phyloP scores from a whole-genome alignment of 1,284 basidiomycete species.

The Cryptococcus neoformans region DNA sequence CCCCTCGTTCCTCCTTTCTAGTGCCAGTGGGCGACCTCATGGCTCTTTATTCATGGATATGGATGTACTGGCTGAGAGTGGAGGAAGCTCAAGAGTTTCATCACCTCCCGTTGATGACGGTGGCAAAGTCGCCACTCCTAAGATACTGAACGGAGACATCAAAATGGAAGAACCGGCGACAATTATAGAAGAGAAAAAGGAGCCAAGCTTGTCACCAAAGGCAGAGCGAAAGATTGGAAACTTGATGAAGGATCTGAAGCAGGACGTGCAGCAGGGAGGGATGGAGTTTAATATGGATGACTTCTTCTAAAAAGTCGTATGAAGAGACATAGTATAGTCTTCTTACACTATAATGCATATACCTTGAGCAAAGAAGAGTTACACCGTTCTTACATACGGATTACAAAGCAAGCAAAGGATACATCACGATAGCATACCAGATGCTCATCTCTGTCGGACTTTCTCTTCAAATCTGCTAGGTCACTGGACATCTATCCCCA shows the following conservation, averaged over 20 bases:
- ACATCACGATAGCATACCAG: not conserved
- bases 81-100: constrained; percentile 2
- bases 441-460: not conserved
- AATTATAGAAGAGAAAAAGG: constrained; percentile 54
- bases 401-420: no score
- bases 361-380: no score
- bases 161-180: constrained; percentile 3
- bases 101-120: not conserved
- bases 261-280: constrained; percentile 47
- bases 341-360: no score
- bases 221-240: constrained; percentile 64
- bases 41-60: constrained; percentile 63
- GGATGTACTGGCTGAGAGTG: constrained; percentile 59
- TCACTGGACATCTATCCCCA: constrained; percentile 11
- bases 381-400: no score
- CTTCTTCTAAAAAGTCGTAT: constrained; percentile 35
- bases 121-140: not conserved
- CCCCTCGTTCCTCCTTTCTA: constrained; percentile 57
- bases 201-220: constrained; percentile 53
- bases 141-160: constrained; percentile 1
- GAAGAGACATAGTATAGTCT: not conserved
- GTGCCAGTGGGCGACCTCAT: constrained; percentile 55
- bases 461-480: not conserved
- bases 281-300: constrained; percentile 49
- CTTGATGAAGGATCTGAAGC: constrained; percentile 57